Percentiles rank a stretch among this genome's conserved stretches.
These are phyloP conservation scores for Capsaspora owczarzaki DNA, from an alignment of 78 protist genomes.

Conservation along the genomic window DNA sequence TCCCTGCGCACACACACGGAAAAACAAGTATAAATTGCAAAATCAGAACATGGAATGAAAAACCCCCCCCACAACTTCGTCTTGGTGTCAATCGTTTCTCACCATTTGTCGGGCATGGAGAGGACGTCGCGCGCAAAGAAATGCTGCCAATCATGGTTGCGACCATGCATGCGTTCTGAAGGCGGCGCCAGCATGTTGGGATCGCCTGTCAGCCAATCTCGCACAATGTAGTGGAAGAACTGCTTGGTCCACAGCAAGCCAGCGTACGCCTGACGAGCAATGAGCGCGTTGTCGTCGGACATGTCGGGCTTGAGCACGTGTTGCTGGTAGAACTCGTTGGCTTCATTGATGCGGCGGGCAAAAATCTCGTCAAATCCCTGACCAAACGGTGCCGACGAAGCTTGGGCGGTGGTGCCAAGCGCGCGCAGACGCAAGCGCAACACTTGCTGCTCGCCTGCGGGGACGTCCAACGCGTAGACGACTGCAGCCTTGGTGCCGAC, in stretches of 20 bases:
- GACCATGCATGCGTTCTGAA: background rate
- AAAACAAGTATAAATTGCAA: background rate
- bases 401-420: background rate
- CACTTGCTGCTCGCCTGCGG: too few species aligned
- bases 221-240: constrained; percentile 54
- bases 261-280: constrained; percentile 54
- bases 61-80: background rate
- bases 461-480: too few species aligned
- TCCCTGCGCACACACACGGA: background rate
- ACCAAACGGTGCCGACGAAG: background rate
- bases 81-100: background rate
- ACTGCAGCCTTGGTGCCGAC: constrained; percentile 55
- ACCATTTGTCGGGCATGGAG: constrained; percentile 72
- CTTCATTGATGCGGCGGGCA: constrained; percentile 10
- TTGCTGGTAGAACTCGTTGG: constrained; percentile 43
- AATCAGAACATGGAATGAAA: background rate
- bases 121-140: constrained; percentile 50
- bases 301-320: background rate
- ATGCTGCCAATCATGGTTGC: constrained; percentile 63
- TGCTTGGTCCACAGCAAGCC: constrained; percentile 69
- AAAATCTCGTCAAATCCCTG: background rate
- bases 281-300: constrained; percentile 12
- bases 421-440: background rate
- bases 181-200: constrained; percentile 16
- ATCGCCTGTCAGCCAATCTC: constrained; percentile 57